Conservation (phyloP, 257 asterid species). For the Penstemon eatonii region DNA sequence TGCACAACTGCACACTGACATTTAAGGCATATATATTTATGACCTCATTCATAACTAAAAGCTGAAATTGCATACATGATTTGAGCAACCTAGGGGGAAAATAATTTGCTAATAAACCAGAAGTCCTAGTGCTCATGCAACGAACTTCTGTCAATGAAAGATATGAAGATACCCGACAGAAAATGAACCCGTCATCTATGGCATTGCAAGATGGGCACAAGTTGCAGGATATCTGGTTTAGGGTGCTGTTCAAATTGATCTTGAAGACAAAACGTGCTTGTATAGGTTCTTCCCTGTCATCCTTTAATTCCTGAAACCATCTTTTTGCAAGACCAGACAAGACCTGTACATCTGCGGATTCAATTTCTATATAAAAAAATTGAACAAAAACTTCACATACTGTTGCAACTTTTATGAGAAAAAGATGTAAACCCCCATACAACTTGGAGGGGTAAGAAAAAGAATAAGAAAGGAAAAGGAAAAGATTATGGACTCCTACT, state of each 20-base stretch:
- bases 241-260: conserved; percentile 47
- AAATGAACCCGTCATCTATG: conserved; percentile 55
- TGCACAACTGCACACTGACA: background rate
- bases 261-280: conserved; percentile 77
- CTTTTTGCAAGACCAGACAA: conserved; percentile 59
- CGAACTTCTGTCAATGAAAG: conserved; percentile 23
- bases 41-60: conserved; percentile 11
- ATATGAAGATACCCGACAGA: conserved; percentile 63
- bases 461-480: conserved; percentile 1
- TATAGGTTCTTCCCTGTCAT: conserved; percentile 52
- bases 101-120: conserved; percentile 6
- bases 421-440: background rate
- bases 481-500: conserved; percentile 2
- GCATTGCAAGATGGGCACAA: conserved; percentile 53
- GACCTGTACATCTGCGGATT: conserved; percentile 63
- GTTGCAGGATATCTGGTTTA: conserved; percentile 77
- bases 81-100: conserved; percentile 14
- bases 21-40: conserved; percentile 11
- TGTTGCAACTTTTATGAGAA: background rate
- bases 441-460: background rate
- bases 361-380: conserved; percentile 28
- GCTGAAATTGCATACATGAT: conserved; percentile 9
- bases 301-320: conserved; percentile 78
- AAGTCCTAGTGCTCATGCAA: conserved; percentile 17
- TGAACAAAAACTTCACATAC: conserved; percentile 4